Percentiles rank a stretch among this genome's conserved stretches.
phyloP scores from a whole-genome alignment of 805 yeast genomes.

The Schwanniomyces sp. region DNA sequence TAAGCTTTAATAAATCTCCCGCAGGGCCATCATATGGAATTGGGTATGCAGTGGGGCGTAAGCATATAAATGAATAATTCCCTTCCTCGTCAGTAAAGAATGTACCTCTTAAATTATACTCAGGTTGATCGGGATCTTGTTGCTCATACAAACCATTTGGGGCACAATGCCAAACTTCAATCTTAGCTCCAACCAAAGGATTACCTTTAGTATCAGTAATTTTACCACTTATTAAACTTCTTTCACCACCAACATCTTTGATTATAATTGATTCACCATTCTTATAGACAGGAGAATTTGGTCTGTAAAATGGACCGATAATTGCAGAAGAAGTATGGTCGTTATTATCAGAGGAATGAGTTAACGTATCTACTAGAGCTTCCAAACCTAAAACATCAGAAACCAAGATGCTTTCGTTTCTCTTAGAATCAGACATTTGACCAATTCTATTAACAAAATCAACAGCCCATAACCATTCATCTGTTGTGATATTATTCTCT shows the following conservation, averaged over 20 bases:
- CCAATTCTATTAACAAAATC: slow-evolving; percentile 30
- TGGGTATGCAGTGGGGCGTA: slow-evolving; percentile 35
- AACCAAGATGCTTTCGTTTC: slow-evolving; percentile 33
- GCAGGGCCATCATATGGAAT: slow-evolving; percentile 41
- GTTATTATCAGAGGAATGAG: slow-evolving; percentile 15
- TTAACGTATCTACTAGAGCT: slow-evolving; percentile 30
- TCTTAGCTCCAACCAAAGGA: slow-evolving; percentile 25
- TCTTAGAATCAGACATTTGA: slow-evolving; percentile 25
- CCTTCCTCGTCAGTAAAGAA: slow-evolving; percentile 18
- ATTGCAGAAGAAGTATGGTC: slow-evolving; percentile 28
- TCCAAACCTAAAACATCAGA: slow-evolving; percentile 34
- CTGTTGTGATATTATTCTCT: slow-evolving; percentile 31
- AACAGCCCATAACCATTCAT: slow-evolving; percentile 34
- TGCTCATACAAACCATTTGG: slow-evolving; percentile 36
- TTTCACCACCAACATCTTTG: slow-evolving; percentile 33
- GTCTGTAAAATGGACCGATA: slow-evolving; percentile 35
- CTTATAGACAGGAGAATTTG: slow-evolving; percentile 23
- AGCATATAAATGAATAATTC: slow-evolving; percentile 21
- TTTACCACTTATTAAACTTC: slow-evolving; percentile 21
- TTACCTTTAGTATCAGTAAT: slow-evolving; percentile 24
- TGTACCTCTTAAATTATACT: slow-evolving; percentile 31
- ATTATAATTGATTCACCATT: slow-evolving; percentile 29
- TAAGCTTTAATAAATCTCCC: slow-evolving; percentile 26
- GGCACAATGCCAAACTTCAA: slow-evolving; percentile 39
- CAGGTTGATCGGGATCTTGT: slow-evolving; percentile 36